Evolutionary conservation across 2,329 filamentous ascomycete species (phyloP).

Genomic region (Rhexocercosporidium sp.): DNA sequence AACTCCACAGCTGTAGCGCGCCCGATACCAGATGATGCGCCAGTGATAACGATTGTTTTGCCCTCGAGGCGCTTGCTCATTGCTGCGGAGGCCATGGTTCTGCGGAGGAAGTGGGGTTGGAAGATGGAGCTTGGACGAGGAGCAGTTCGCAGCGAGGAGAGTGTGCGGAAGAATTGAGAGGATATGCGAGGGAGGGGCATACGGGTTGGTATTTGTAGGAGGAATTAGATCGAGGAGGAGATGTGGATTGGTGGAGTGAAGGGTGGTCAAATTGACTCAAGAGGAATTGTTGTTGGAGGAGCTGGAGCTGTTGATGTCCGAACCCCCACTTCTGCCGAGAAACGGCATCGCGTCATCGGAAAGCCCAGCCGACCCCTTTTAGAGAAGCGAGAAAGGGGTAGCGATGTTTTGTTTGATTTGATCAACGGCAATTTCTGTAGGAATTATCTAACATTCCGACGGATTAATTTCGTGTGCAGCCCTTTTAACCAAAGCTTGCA

Average conservation of each 20-base stretch:
- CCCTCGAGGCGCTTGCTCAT: conserved; percentile 84
- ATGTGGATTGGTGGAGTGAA: conserved; percentile 2
- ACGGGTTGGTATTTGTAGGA: conserved; percentile 10
- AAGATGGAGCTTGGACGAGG: not conserved
- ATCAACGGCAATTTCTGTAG: not conserved
- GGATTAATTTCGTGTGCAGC: not conserved
- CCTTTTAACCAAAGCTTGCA: not conserved
- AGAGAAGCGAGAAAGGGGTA: conserved; percentile 1
- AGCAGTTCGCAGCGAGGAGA: conserved; percentile 5
- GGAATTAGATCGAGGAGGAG: not conserved
- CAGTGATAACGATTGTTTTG: conserved; percentile 92
- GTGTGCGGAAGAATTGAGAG: conserved; percentile 24
- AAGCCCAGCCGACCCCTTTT: not conserved
- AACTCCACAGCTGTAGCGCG: conserved; percentile 86
- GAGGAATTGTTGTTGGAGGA: not conserved
- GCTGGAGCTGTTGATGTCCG: not conserved
- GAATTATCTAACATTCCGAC: not conserved
- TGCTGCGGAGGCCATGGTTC: conserved; percentile 67
- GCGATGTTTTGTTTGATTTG: conserved; percentile 10
- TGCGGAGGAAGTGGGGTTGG: conserved; percentile 17
- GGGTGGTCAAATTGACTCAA: not conserved
- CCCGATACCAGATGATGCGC: conserved; percentile 92
- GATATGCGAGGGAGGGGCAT: conserved; percentile 21
- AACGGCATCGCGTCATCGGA: conserved; percentile 10
- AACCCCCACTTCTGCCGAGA: not conserved